Base-by-base conservation (phyloP, 345 rosid species). In the Aquilaria malaccensis region DNA sequence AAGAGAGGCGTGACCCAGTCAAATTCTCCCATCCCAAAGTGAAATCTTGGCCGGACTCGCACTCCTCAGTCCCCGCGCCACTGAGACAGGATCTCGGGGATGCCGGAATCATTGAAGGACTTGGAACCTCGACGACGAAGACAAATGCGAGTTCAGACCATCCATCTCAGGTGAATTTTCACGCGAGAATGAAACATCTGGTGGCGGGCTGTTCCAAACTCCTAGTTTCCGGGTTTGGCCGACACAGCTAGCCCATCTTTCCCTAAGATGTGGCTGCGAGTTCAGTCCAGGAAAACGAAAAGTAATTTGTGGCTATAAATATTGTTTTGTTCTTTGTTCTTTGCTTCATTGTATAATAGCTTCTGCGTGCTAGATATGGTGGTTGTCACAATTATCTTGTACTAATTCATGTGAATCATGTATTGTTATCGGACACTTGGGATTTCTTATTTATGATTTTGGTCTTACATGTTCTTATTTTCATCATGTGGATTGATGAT, bases 251-350 rank as follows among this genome's bases (percentile, higher is more conserved):
- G 11, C 15, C 78, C 55, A 37, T 62, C 76, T 71, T 78, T 83
- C 52, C 81, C 78, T 45, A 87, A 90, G 57, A 83, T 48, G 48
- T 32, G 48, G 88, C 97, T 0, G 89, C 88, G 1, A 97, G 97
- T 56, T 88, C 89, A 22, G 90, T 90, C 0, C 90, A 86, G 0
- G 96, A 88, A 58, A 90, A 84, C 45, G 96, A 91, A 0, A 97
- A 95, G 29, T 96, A 93, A 4, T 22, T 22, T 22, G 22, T 22
- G 22, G 22, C 22, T 22, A 22, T 22, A 22, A 22, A 22, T 22
- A 22, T 22, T 22, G 22, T 22, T 22, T 22, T 22, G 22, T 22
- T 22, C 22, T 22, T 22, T 22, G 22, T 22, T 22, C 22, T 22
- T 22, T 22, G 22, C 22, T 22, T 22, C 22, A 22, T 22, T 22